A percentile compares a stretch with the other conserved stretches of the same genome.
These are phyloP conservation scores for Yamadazyma sp. DNA, from an alignment of 1,139 yeast genomes.

Conservation along the genomic window DNA sequence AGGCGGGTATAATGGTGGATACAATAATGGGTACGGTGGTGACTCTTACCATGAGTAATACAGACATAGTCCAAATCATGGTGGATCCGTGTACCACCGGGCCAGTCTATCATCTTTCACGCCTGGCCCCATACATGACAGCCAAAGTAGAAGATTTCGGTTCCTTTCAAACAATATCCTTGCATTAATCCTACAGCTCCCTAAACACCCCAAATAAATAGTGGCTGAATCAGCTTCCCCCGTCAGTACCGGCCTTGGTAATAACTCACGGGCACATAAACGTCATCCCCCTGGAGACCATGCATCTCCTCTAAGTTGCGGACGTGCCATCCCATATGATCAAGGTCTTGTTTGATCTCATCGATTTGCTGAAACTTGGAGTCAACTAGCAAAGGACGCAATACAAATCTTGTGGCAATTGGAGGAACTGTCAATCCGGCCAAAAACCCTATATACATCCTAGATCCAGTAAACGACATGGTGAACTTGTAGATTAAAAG, in stretches of 20 bases:
- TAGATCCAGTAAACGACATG: slow-evolving; percentile 14
- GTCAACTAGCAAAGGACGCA: slow-evolving; percentile 27
- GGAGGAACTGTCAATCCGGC: slow-evolving; percentile 35
- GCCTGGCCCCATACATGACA: too few species aligned
- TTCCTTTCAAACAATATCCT: too few species aligned
- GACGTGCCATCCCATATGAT: slow-evolving; percentile 41
- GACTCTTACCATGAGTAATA: slow-evolving; percentile 1
- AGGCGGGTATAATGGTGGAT: slow-evolving; percentile 20
- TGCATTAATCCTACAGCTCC: too few species aligned
- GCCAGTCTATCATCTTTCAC: too few species aligned
- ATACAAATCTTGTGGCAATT: slow-evolving; percentile 25
- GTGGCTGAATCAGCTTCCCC: too few species aligned
- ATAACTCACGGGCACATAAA: slow-evolving; percentile 31
- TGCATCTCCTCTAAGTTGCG: slow-evolving; percentile 31
- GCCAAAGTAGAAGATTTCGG: too few species aligned
- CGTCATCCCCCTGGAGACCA: slow-evolving; percentile 29
- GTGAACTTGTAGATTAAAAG: background rate
- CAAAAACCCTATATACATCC: slow-evolving; percentile 23
- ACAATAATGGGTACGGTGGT: background rate
- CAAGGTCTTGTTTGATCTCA: slow-evolving; percentile 32
- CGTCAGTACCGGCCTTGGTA: slow-evolving; percentile 21
- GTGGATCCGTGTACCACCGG: background rate
- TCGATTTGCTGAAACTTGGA: slow-evolving; percentile 32
- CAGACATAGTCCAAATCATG: background rate
- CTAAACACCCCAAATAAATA: too few species aligned